phyloP scores from a whole-genome alignment of 208 protist genomes.

The Wallacemonas collosoma region DNA sequence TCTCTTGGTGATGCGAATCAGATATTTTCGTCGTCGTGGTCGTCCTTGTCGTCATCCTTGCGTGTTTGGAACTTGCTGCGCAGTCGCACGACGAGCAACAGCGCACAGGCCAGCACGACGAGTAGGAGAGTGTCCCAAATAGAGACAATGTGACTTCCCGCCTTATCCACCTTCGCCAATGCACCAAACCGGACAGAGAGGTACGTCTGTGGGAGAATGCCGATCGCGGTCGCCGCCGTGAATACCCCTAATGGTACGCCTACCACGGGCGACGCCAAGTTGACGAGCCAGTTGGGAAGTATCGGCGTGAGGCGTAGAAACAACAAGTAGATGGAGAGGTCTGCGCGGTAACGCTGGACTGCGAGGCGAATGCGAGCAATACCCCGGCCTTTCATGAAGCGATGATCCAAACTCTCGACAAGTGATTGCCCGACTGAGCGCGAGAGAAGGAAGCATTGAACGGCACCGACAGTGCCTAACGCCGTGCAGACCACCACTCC shows the following conservation, averaged over 20 bases:
- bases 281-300: conserved; percentile 95
- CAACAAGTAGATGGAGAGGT: conserved; percentile 90
- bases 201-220: conserved; percentile 91
- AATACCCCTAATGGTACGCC: conserved; percentile 72
- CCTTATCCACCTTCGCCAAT: conserved; percentile 28
- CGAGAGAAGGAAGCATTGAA: conserved; percentile 56
- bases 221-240: conserved; percentile 77
- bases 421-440: conserved; percentile 41
- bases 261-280: conserved; percentile 84
- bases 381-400: conserved; percentile 59
- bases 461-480: conserved; percentile 62
- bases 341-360: conserved; percentile 52
- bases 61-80: conserved; percentile 2
- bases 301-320: conserved; percentile 93
- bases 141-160: conserved; percentile 50
- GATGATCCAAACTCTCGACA: conserved; percentile 40
- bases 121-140: conserved; percentile 74
- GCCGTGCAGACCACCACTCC: conserved; percentile 69
- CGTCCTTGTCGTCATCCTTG: not conserved
- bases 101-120: conserved; percentile 40
- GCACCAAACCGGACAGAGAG: conserved; percentile 82
- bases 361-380: conserved; percentile 58
- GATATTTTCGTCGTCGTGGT: not conserved
- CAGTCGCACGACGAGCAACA: conserved; percentile 40
- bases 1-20: too few relatives aligned